phyloP scores from a whole-genome alignment of 2,329 filamentous ascomycete genomes.

The Aureobasidium sp. region DNA sequence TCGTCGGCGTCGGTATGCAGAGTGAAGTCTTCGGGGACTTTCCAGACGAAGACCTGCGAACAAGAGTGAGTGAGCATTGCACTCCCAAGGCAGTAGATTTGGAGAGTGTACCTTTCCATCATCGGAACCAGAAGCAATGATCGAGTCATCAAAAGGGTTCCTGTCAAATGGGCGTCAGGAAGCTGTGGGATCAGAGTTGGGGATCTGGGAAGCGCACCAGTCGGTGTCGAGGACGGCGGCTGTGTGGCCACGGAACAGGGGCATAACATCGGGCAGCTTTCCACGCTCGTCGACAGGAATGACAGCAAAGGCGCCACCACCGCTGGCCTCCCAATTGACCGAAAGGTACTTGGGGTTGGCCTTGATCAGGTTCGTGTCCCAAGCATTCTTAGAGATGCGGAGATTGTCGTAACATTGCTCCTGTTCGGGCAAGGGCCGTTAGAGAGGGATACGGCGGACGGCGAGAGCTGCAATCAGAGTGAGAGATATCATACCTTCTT shows the following conservation, averaged over 20 bases:
- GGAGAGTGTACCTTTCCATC: constrained; percentile 65
- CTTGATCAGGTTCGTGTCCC: constrained; percentile 98
- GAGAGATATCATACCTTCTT: constrained; percentile 55
- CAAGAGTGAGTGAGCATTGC: not conserved
- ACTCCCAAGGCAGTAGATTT: not conserved
- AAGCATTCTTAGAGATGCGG: constrained; percentile 94
- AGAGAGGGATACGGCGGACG: not conserved
- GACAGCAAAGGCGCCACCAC: constrained; percentile 93
- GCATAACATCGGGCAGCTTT: constrained; percentile 85
- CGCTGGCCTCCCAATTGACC: constrained; percentile 97
- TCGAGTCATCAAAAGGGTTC: constrained; percentile 91
- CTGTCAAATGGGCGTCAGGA: constrained; percentile 39
- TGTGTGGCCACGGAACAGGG: constrained; percentile 92
- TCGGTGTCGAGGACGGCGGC: constrained; percentile 94
- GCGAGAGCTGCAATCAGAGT: not conserved
- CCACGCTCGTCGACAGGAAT: constrained; percentile 85
- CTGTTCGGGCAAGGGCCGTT: constrained; percentile 30
- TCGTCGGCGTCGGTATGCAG: constrained; percentile 79
- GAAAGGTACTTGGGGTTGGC: constrained; percentile 93
- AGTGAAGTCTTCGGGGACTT: constrained; percentile 82
- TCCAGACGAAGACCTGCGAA: constrained; percentile 74
- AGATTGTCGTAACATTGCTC: constrained; percentile 99
- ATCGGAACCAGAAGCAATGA: constrained; percentile 90
- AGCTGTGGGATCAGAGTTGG: not conserved
- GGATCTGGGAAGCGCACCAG: constrained; percentile 53